Evolutionary conservation across 129 eudicot genomes (phyloP), one percentile per base, ranked within the genome.

Genomic region (Flaveria brownii): DNA sequence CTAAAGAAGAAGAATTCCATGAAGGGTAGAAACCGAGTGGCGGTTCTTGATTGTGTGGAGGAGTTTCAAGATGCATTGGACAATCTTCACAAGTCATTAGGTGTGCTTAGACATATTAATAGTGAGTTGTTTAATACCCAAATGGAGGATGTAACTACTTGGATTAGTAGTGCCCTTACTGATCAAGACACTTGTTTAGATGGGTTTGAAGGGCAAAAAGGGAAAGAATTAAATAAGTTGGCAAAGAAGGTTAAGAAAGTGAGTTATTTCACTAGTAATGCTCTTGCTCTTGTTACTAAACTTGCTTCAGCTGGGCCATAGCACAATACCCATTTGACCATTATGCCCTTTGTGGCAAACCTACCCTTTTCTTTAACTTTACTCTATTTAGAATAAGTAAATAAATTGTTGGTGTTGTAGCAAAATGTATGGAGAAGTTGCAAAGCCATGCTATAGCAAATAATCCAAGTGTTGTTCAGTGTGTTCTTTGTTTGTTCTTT

Each of bases 101-200:
- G 67, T 2, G 90, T 87, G 65, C 93, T 94, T 14, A 83, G 99
- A 78, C 70, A 77, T 68, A 87, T 94, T 0, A 83, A 76, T 33
- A 80, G 26, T 10, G 75, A 73, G 17, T 78, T 72, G 25, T 89
- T 89, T 55, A 82, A 54, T 36, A 26, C 76, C 1, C 88, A 94
- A 57, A 73, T 94, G 85, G 87, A 77, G 42, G 92, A 94, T 74
- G 86, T 91, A n/a, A 77, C 85, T n/a, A 89, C 99, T 41, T 94
- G 99, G 99, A 49, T 91, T 14, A 89, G 99, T 72, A 85, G 89
- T 25, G 94, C 97, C 17, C 85, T 94, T 61, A 94, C 99, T 5
- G 93, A 91, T 57, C 90, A 91, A 70, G 96, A 84, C 23, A 91
- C 99, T 10, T 94, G 99, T 60, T 63, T 89, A 83, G 93, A 89